Base-by-base conservation (phyloP, 2,329 filamentous ascomycete genomes). In the Sporothrix phasma region DNA sequence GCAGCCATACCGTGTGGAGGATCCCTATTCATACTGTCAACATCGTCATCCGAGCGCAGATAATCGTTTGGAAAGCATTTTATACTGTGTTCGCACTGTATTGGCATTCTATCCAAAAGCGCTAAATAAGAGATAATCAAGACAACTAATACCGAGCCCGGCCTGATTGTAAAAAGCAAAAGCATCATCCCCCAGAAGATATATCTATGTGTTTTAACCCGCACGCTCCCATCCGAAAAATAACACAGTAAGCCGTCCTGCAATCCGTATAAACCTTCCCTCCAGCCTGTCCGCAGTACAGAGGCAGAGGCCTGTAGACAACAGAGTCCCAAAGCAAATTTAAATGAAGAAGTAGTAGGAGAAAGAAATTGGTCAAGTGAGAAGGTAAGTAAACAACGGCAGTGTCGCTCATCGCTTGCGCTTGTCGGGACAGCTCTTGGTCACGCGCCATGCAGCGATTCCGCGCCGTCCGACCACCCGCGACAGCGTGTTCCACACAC, bases 401-500 rank as follows among this genome's bases (percentile, higher is more conserved):
- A 11, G 7, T 51, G 7, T 7, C 29, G 26, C 22, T 49, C 22
- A 62, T 26, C 53, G 45, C 45, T 19, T 56, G 22, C 29, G 54
- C 46, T 53, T 43, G n/a, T 47, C 64, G 3, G 66, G 67, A 69
- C 84, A 86, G 71, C 81, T 85, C 75, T 84, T 87, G 24, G 84
- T 87, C 7, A 88, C 81, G 65, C 84, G 81, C 85, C 85, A 88
- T 43, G 80, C 82, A 39, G 79, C 81, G 17, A 88, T 74, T 5
- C 85, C 85, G 59, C 85, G 77, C 68, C 84, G 78, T 43, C 85
- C 85, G 68, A 90, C 75, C 3, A 92, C 88, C 68, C 88, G 78
- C 41, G 79, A 76, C 53, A 93, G 73, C 7, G 89, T 92, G 66
- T 82, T 79, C 86, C 84, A 88, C 60, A 92, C 78, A 5, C 89